phyloP scores from a whole-genome alignment of 2,329 filamentous ascomycete genomes.

The Scorias spongiosa region DNA sequence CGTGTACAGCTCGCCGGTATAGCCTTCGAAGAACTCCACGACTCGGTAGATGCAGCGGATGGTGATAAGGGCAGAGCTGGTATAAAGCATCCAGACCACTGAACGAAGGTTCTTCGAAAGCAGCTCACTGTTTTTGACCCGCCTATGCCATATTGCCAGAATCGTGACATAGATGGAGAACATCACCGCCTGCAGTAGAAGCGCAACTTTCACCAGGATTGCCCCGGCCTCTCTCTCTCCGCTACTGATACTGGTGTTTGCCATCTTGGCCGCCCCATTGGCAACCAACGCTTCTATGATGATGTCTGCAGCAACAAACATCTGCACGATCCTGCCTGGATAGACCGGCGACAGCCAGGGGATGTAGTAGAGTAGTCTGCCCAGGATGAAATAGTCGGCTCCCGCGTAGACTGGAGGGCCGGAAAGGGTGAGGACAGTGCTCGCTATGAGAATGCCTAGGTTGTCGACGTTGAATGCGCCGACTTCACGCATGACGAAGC shows the following conservation, averaged over 20 bases:
- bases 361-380: constrained; percentile 45
- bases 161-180: constrained; percentile 32
- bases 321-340: constrained; percentile 43
- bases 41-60: constrained; percentile 38
- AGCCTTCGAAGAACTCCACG: constrained; percentile 32
- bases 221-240: constrained; percentile 26
- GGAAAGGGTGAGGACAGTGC: constrained; percentile 26
- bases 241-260: constrained; percentile 21
- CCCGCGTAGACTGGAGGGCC: constrained; percentile 43
- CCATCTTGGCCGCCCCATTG: constrained; percentile 34
- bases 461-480: constrained; percentile 37
- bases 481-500: constrained; percentile 40
- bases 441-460: constrained; percentile 25
- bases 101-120: constrained; percentile 29
- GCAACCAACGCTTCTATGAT: constrained; percentile 37
- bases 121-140: constrained; percentile 24
- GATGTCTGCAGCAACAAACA: constrained; percentile 38
- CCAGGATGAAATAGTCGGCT: constrained; percentile 47
- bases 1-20: constrained; percentile 23
- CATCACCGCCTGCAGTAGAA: constrained; percentile 36
- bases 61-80: constrained; percentile 32
- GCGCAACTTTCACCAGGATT: constrained; percentile 32
- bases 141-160: constrained; percentile 26
- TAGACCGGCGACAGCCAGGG: constrained; percentile 44
- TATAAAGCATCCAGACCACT: constrained; percentile 32